These are phyloP conservation scores for Thielaviopsis punctulata DNA, from an alignment of 2,329 filamentous ascomycete genomes.

Conservation along the genomic window DNA sequence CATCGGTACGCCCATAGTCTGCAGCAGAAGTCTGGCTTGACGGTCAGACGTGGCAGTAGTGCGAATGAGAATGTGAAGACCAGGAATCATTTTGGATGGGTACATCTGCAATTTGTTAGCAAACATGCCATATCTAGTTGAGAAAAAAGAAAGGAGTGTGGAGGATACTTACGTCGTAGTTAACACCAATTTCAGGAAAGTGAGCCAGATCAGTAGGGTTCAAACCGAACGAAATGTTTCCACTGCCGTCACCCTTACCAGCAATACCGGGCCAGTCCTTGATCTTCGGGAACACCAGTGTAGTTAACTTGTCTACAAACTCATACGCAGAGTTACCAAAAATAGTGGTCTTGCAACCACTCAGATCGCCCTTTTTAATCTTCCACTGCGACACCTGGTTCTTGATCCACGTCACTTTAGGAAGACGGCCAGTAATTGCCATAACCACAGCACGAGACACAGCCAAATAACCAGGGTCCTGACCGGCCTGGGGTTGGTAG, in stretches of 20 bases:
- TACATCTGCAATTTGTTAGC: constrained; percentile 30
- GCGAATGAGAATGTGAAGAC: constrained; percentile 66
- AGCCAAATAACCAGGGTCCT: constrained; percentile 59
- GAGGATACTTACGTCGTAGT: constrained; percentile 76
- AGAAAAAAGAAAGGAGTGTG: no score
- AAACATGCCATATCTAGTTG: no score
- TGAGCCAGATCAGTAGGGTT: constrained; percentile 55
- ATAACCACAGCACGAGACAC: constrained; percentile 73
- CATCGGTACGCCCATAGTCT: constrained; percentile 42
- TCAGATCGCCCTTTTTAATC: constrained; percentile 50
- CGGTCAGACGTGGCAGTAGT: constrained; percentile 73
- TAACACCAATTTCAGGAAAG: constrained; percentile 89
- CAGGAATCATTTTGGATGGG: constrained; percentile 58
- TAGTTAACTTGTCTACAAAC: constrained; percentile 78
- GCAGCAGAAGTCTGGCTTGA: constrained; percentile 60
- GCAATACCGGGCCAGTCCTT: constrained; percentile 72
- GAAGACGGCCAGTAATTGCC: constrained; percentile 64
- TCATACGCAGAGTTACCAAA: constrained; percentile 69
- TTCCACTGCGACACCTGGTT: constrained; percentile 59
- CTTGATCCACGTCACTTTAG: constrained; percentile 51
- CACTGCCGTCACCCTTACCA: constrained; percentile 64
- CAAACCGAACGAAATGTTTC: constrained; percentile 76
- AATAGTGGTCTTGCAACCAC: constrained; percentile 63
- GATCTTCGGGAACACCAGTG: constrained; percentile 81
- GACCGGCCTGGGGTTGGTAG: constrained; percentile 50